Evolutionary conservation across 805 yeast species (phyloP).

Genomic region (Isabelozyma pseudorhagii): DNA sequence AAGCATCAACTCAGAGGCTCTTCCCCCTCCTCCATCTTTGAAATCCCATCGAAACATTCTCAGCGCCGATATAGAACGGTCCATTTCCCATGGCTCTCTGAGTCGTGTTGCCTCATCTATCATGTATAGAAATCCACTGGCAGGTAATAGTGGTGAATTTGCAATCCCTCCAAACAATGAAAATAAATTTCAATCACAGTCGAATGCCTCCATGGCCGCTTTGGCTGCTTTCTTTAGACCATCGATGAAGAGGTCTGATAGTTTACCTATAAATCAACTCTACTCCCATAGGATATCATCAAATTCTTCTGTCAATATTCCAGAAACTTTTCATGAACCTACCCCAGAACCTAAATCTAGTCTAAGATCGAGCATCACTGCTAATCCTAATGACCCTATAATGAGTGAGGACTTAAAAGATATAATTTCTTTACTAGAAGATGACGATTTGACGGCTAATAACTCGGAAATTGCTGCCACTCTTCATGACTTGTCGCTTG

Average conservation of each 20-base stretch:
- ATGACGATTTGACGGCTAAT: constrained; percentile 18
- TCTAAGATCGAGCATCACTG: neutral
- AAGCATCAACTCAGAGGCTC: neutral
- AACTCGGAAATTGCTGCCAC: constrained; percentile 46
- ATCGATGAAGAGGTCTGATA: constrained; percentile 31
- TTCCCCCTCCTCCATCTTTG: neutral
- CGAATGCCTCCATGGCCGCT: constrained; percentile 47
- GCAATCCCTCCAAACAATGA: constrained; percentile 4
- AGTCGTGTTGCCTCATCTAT: neutral
- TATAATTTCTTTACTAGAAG: constrained; percentile 47
- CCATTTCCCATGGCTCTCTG: neutral
- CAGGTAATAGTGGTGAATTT: constrained; percentile 16
- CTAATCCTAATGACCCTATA: constrained; percentile 8
- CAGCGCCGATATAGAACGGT: neutral
- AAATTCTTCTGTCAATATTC: neutral
- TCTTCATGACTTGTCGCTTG: constrained; percentile 55
- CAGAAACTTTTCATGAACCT: neutral
- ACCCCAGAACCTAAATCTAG: neutral
- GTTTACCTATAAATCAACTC: constrained; percentile 25
- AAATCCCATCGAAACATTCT: neutral
- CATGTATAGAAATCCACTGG: constrained; percentile 3
- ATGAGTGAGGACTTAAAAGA: constrained; percentile 45
- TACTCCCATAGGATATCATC: constrained; percentile 2
- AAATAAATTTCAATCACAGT: constrained; percentile 25
- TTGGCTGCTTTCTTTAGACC: constrained; percentile 44